A percentile compares a stretch with the other conserved stretches of the same genome.
Evolutionary conservation across 257 asterid species (phyloP).

Genomic region (Thymus mandschuricus): DNA sequence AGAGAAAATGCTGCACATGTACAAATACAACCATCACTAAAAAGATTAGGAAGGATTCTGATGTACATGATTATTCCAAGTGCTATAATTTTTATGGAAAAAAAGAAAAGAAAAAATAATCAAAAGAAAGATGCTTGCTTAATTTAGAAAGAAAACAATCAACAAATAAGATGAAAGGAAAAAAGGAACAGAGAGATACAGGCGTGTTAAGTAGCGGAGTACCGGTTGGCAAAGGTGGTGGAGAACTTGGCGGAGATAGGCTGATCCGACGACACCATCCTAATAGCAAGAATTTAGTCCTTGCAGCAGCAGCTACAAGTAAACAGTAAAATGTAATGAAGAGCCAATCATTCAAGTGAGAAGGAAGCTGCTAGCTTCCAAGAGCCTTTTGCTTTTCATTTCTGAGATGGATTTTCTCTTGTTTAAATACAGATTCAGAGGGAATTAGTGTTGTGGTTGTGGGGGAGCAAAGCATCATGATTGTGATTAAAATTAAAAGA

Average conservation of each 20-base stretch:
- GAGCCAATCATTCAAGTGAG: constrained; percentile 36
- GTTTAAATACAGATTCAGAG: not conserved
- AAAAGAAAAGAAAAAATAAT: too few species aligned
- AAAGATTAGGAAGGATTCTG: constrained; percentile 8
- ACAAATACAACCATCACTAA: constrained; percentile 4
- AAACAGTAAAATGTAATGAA: constrained; percentile 34
- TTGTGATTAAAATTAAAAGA: not conserved
- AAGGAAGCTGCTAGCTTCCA: too few species aligned
- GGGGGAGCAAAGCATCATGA: constrained; percentile 27
- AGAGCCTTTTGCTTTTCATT: constrained; percentile 56
- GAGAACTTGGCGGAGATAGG: constrained; percentile 40
- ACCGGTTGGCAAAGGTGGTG: constrained; percentile 60
- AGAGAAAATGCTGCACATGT: constrained; percentile 53
- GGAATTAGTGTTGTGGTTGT: constrained; percentile 5
- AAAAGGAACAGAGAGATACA: not conserved
- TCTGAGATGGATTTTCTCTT: constrained; percentile 34
- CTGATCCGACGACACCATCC: constrained; percentile 50
- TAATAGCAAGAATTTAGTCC: not conserved
- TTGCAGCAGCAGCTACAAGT: constrained; percentile 3
- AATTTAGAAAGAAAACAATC: too few species aligned
- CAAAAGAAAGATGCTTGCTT: not conserved
- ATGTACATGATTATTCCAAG: not conserved
- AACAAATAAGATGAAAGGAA: not conserved
- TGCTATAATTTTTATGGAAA: too few species aligned
- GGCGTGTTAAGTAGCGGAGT: constrained; percentile 11